phyloP scores from a whole-genome alignment of 352 stramenopile species.

The Pythium vanterpoolii region DNA sequence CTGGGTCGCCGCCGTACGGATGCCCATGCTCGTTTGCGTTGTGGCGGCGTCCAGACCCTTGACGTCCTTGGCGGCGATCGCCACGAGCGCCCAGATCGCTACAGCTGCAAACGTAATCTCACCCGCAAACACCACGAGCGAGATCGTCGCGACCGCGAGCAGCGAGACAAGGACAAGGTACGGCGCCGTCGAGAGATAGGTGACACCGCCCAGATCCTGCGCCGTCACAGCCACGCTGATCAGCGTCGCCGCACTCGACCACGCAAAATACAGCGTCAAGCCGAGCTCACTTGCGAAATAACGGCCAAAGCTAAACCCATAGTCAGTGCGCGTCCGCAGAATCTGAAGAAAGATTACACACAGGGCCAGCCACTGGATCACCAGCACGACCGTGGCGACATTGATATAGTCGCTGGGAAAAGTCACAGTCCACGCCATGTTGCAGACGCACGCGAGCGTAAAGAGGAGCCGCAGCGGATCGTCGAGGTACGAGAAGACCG shows the following conservation, averaged over 20 bases:
- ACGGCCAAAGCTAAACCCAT: constrained; percentile 41
- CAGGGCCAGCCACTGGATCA: constrained; percentile 62
- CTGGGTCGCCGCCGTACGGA: constrained; percentile 56
- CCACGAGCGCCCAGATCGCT: constrained; percentile 61
- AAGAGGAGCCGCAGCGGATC: constrained; percentile 58
- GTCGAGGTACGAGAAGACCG: constrained; percentile 44
- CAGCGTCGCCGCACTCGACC: constrained; percentile 62
- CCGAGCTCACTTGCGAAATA: constrained; percentile 61
- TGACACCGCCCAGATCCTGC: constrained; percentile 38
- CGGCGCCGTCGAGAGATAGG: constrained; percentile 46
- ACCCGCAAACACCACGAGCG: constrained; percentile 46
- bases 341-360: constrained; percentile 58
- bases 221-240: constrained; percentile 65
- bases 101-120: constrained; percentile 63
- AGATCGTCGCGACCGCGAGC: constrained; percentile 54
- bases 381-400: constrained; percentile 43
- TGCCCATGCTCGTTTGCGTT: constrained; percentile 51
- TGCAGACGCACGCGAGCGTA: constrained; percentile 55
- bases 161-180: constrained; percentile 60
- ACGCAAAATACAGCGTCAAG: constrained; percentile 69
- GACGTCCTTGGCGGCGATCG: constrained; percentile 50
- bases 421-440: constrained; percentile 67
- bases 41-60: constrained; percentile 33
- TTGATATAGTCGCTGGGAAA: constrained; percentile 71
- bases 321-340: constrained; percentile 34